Evolutionary conservation across 257 asterid species (phyloP), one percentile per base, ranked within the genome.

Genomic region (Anisodus tanguticus): DNA sequence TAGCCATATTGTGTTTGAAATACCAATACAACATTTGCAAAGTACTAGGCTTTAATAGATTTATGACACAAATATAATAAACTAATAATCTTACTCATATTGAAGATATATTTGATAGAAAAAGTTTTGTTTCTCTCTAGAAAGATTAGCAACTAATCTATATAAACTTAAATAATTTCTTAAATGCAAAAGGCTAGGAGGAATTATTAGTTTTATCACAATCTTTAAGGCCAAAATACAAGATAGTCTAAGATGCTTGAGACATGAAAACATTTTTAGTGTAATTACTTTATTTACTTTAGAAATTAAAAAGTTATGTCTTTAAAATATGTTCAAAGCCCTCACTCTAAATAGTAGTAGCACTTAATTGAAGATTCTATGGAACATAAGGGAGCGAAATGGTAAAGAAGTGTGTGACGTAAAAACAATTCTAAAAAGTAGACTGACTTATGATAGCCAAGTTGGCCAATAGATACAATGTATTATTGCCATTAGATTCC

Each of bases 371-470:
- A 68, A 66, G 80, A 82, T 84, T 83, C 87, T 49, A 7, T 13
- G 12, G 37, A 84, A 77, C 41, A 60, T 26, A 43, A 80, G 83
- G 85, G 84, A 71, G 81, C 84, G 51, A 84, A 79, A 66, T 85
- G 74, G 72, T 67, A 57, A 41, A 79, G 10, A 60, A 17, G 55
- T 13, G 37, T 55, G 31, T 57, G 13, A 39, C 8, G 8, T 22
- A 63, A 22, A 62, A 62, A 62, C 67, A 60, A 60, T 60, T 60
- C 35, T 8, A 60, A 62, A 19, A 62, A 8, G 68, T 62, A 19
- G 5, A n/a, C 11, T 62, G 1, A 63, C 69, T 63, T 63, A 63
- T 63, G 35, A 31, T 31, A 31, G 35, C 1, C 35, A 31, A 31
- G 35, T 31, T 31, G 35, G 35, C 35, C 35, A 31, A 31, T 31